Conservation (phyloP, 1,139 yeast species). For the Scheffersomyces insectosa region DNA sequence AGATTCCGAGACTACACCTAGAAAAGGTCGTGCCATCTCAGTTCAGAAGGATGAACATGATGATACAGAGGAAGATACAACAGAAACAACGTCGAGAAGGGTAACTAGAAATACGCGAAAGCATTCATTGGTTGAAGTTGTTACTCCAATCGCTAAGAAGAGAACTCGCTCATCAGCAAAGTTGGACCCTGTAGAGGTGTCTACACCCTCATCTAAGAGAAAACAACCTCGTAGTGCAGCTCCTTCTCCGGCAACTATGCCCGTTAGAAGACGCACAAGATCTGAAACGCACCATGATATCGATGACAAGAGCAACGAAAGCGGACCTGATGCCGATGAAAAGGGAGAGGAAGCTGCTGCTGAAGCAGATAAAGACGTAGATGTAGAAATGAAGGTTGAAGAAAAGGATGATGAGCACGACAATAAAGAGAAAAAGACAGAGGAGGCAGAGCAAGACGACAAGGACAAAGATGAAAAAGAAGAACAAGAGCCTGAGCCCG, state of each 20-base stretch:
- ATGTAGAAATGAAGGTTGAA: slow-evolving; percentile 7
- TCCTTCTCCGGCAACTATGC: slow-evolving; percentile 2
- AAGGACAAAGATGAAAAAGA: slow-evolving; percentile 5
- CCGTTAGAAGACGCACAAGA: slow-evolving; percentile 7
- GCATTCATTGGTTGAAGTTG: neutral
- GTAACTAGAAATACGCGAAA: slow-evolving; percentile 4
- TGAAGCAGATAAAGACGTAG: slow-evolving; percentile 4
- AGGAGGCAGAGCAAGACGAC: slow-evolving; percentile 5
- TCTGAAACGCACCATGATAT: slow-evolving; percentile 4
- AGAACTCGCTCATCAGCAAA: slow-evolving; percentile 13
- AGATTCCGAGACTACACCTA: slow-evolving; percentile 8
- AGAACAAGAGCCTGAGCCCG: slow-evolving; percentile 6
- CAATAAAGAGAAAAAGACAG: slow-evolving; percentile 6
- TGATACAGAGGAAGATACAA: slow-evolving; percentile 2
- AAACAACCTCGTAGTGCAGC: slow-evolving; percentile 4
- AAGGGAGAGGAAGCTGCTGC: slow-evolving; percentile 9
- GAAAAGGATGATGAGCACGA: slow-evolving; percentile 3
- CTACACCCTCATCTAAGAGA: slow-evolving; percentile 3
- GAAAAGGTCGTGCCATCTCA: too few species aligned
- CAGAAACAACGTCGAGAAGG: neutral
- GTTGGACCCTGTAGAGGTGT: slow-evolving; percentile 7
- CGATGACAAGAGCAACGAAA: slow-evolving; percentile 2
- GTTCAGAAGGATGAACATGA: neutral
- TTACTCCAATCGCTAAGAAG: slow-evolving; percentile 7
- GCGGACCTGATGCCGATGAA: slow-evolving; percentile 3